Base-by-base conservation (phyloP, 352 stramenopile genomes). In the Pythium utonaiense region DNA sequence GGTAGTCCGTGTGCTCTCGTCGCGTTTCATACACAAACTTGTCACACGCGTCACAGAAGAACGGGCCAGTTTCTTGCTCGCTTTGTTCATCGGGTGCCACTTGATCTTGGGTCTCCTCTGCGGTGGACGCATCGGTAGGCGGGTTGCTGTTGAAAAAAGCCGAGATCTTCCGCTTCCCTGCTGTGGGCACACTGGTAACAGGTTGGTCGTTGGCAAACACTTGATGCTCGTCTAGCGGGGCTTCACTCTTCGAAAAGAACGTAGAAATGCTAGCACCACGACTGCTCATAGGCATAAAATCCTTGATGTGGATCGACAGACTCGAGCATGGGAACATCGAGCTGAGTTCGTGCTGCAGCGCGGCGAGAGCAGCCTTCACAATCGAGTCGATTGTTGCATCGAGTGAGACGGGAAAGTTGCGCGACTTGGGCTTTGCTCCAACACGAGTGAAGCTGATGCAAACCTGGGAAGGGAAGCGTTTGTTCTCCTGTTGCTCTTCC, bases 401-500 rank as follows among this genome's bases (percentile, higher is more conserved):
- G 34, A 83, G 72, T 1, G 78, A 71, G 7, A 90, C 83, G 0
- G 70, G 50, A 6, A 94, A 66, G 51, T 80, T 77, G 22, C 62
- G 69, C 1, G 71, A 71, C 45, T 73, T 75, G 16, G 81, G 68
- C 55, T 88, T 91, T 1, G 84, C 72, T 25, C 71, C 77, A 0
- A 64, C 62, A 4, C 78, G 77, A 0, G 75, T 80, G 53, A 67
- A 86, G 22, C 82, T 73, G 17, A 93, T 64, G 14, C 71, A 74
- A 19, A 90, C 57, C 25, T 87, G 76, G 25, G 74, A 77, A 4
- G 85, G 85, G 41, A 91, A 88, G 24, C 85, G 77, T 53, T 86
- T 86, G 71, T 89, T 91, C 62, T 92, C 85, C 27, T 74, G 61
- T 28, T 77, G 76, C 55, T 94, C 85, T 66, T 91, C 80, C 53